Base-by-base conservation (phyloP, 2,329 filamentous ascomycete genomes). In the Colletotrichum aenigma region DNA sequence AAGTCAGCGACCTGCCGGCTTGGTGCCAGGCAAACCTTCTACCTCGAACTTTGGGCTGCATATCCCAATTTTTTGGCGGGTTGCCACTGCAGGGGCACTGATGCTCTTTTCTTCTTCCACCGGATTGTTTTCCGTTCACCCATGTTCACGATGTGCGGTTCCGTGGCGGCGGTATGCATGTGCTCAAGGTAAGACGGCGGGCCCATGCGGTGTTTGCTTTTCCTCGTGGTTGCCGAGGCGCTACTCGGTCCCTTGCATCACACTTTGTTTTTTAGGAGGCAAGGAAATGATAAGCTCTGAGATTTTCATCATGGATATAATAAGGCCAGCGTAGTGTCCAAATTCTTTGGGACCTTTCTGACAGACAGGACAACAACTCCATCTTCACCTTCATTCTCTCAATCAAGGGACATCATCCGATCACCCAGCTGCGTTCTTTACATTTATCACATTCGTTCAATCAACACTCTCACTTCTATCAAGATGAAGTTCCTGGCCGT, bases 401-500 rank as follows among this genome's bases (percentile, higher is more conserved):
- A 28, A 26, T 28, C 56, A 62, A 24, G 34, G 24, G 32, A 30
- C 21, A 13, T 36, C 30, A 21, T 58, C n/a, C 18, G 4, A 52
- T 52, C 43, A 12, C n/a, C 13, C 16, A 30, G 21, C 21, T n/a
- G 48, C 56, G 7, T 32, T 34, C 13, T 62, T 60, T 32, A 26
- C 21, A 36, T 6, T 30, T 36, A 58, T 28, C 24, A 34, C 58
- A 36, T 15, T 74, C 68, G 26, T 38, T 65, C 21, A 13, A 70
- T 21, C 24, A 38, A 16, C 13, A 64, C 24, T 58, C 7, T 38
- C 62, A 16, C 32, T 48, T 34, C 4, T 13, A 34, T 78, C 81
- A 84, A 80, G 56, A 87, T 87, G 86, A 87, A 87, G 83, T 78
- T 82, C 80, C 78, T 81, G 76, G 78, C 81, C 75, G 72, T 84